Base-by-base conservation (phyloP, 306 rosid genomes). In the Echinosophora koreensis region DNA sequence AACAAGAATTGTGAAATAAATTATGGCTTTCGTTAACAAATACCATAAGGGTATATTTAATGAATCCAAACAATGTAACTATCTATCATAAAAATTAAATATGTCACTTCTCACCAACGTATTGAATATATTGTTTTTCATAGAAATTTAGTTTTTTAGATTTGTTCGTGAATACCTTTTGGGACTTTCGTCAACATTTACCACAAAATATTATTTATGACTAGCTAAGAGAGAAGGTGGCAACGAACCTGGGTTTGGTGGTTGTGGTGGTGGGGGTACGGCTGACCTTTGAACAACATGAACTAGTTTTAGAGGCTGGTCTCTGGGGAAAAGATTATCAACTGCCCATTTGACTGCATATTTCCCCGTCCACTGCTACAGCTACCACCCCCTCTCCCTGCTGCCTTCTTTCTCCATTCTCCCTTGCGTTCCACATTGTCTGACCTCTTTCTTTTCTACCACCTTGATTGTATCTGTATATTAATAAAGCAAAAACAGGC, bases 261-360 rank as follows among this genome's bases (percentile, higher is more conserved):
- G 22, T 22, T 22, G 55, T 27, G 18, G 37, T 46, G 58, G 46
- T 9, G 52, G 49, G 13, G 38, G 18, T 8, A 12, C 11, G 7
- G 11, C 60, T 50, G 47, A 38, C 15, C 34, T 66, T 37, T 74
- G 71, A 68, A 41, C 67, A 22, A 83, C 90, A 74, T 86, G 84
- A 47, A 83, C 38, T 27, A 86, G 86, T 42, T 17, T 74, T 8
- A 83, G 5, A 50, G 71, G 73, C 1, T 32, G 37, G 58, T 15
- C 37, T 15, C 47, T 34, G 38, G 49, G 37, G 14, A 56, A 56
- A 41, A 80, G 69, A 44, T 67, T 28, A 0, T 83, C 80, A 49
- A 81, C 12, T 1, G 86, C 87, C 85, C 84, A 86, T 77, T 42
- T 73, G 84, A 80, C 86, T 83, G 12, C 71, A 15, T 68, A 69